Evolutionary conservation across 208 protist genomes (phyloP), one percentile per base, ranked within the genome.

Genomic region (Acanthamoeba rhysodes): DNA sequence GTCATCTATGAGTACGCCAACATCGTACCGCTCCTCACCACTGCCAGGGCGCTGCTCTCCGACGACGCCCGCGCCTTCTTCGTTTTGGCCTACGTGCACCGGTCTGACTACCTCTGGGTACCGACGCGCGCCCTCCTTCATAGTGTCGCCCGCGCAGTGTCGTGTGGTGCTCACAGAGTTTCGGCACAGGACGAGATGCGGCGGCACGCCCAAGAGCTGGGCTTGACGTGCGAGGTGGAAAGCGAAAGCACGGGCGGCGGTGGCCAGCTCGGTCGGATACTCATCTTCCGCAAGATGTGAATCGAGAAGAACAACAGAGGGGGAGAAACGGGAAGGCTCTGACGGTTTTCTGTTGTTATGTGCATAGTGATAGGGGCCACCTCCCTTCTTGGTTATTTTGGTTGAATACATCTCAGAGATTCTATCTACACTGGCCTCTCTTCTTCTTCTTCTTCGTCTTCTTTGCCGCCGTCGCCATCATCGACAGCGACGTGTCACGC

Each of bases 1-100:
- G 37, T 82, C n/a, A 82, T 82, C 74, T 82, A 82, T 37, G 74
- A 82, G 74, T 82, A 48, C 74, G 74, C 74, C 41, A 82, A 82
- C 74, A 82, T 82, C 74, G 74, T 82, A 14, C 74, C 37, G 4
- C 74, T 82, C 1, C 74, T 82, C 74, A 82, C 74, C 6, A 82
- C 74, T 3, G 74, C 74, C 34, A 53, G 37, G 22, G n/a, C 16
- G 27, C 74, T 82, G 34, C 74, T 82, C 74, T 48, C 34, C 14
- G 74, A 82, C 29, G 37, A 32, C 41, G 12, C 14, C 9, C 8
- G 29, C 29, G n/a, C 74, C 74, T 50, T 82, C 22, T 82, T 82
- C 20, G 37, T 82, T 50, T 50, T 82, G 74, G 74, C 74, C 29
- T 82, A 82, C 37, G 74, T 82, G 24, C 74, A 82, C 24, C 74